These are phyloP conservation scores for Ceratobasidium sp. DNA, from an alignment of 1,284 basidiomycete genomes.

Conservation along the genomic window DNA sequence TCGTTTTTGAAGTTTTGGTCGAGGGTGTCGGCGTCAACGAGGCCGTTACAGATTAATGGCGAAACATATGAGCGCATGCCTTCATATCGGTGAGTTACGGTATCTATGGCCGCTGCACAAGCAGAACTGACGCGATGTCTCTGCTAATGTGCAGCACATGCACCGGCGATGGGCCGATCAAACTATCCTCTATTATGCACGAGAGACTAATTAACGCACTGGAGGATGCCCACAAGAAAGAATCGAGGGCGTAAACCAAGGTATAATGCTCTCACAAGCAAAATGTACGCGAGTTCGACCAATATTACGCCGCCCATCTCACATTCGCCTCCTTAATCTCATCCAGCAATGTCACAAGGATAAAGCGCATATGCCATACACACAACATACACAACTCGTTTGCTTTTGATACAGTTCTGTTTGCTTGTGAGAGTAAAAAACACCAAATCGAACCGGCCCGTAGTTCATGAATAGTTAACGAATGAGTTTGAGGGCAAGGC, in stretches of 20 bases:
- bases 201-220: constrained; percentile 59
- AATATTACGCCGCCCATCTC: background rate
- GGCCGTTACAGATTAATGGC: constrained; percentile 63
- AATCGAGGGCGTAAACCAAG: constrained; percentile 46
- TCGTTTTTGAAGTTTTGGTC: constrained; percentile 44
- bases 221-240: constrained; percentile 50
- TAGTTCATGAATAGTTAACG: constrained; percentile 36
- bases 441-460: constrained; percentile 40
- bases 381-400: constrained; percentile 44
- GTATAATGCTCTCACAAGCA: background rate
- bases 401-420: constrained; percentile 44
- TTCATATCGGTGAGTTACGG: constrained; percentile 64
- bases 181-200: constrained; percentile 71
- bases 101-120: background rate
- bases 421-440: constrained; percentile 8
- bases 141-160: constrained; percentile 58
- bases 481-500: constrained; percentile 30
- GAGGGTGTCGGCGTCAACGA: background rate
- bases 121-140: background rate
- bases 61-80: constrained; percentile 84
- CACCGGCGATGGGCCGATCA: constrained; percentile 72
- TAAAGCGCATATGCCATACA: constrained; percentile 42
- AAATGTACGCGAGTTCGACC: constrained; percentile 15
- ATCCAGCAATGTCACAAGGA: background rate
- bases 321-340: background rate